Conservation (phyloP, 2,329 filamentous ascomycete species). For the Phyllosticta ampelicida region DNA sequence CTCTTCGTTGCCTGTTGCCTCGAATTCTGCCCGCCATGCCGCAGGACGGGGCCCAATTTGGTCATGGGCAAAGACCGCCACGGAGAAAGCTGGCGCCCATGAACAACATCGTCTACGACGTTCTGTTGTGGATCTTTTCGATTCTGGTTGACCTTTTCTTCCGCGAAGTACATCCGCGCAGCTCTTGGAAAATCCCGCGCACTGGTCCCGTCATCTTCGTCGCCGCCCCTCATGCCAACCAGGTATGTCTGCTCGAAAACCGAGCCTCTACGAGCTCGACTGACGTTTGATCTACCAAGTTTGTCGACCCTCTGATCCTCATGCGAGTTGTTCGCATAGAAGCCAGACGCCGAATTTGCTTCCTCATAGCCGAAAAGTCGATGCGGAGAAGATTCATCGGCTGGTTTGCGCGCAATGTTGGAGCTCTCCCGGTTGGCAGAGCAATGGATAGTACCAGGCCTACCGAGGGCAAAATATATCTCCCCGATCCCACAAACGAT, state of each 20-base stretch:
- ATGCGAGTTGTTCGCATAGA: constrained; percentile 84
- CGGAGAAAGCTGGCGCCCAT: constrained; percentile 7
- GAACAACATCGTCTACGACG: constrained; percentile 11
- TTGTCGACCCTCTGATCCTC: constrained; percentile 88
- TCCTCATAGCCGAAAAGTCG: constrained; percentile 90
- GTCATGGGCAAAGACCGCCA: neutral
- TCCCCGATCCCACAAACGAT: constrained; percentile 78
- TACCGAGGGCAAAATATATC: constrained; percentile 68
- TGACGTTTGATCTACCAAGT: constrained; percentile 41
- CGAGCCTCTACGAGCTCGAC: neutral
- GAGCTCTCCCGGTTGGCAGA: constrained; percentile 84
- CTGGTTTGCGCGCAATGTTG: constrained; percentile 70
- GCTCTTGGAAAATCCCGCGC: constrained; percentile 88
- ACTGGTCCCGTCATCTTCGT: constrained; percentile 88
- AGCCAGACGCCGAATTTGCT: constrained; percentile 77
- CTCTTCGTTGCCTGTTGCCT: neutral
- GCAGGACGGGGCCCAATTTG: neutral
- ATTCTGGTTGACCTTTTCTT: constrained; percentile 95
- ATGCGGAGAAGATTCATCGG: constrained; percentile 86
- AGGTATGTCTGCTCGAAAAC: constrained; percentile 44
- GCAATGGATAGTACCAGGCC: constrained; percentile 82
- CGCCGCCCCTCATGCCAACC: constrained; percentile 92
- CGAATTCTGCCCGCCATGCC: constrained; percentile 1
- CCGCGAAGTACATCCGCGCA: constrained; percentile 88
- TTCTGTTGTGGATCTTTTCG: constrained; percentile 56